phyloP scores from a whole-genome alignment of 1,139 yeast genomes.

The Candida sanyaensis region DNA sequence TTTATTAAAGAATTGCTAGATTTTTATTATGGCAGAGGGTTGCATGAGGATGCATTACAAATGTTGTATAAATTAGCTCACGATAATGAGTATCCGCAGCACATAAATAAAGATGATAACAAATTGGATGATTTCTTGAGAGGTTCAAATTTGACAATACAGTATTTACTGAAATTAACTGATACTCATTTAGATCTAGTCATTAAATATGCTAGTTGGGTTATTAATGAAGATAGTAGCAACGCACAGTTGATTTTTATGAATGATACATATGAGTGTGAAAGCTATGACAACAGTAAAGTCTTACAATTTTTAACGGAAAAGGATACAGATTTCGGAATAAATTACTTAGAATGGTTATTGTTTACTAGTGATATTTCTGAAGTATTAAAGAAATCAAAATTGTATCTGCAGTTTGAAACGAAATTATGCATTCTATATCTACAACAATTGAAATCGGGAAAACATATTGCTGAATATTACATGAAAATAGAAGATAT shows the following conservation, averaged over 20 bases:
- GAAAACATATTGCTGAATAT: slow-evolving; percentile 15
- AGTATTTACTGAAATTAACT: slow-evolving; percentile 65
- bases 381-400: slow-evolving; percentile 34
- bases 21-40: slow-evolving; percentile 64
- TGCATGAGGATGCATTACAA: slow-evolving; percentile 69
- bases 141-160: slow-evolving; percentile 55
- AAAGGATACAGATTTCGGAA: slow-evolving; percentile 36
- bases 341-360: slow-evolving; percentile 63
- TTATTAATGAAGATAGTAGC: slow-evolving; percentile 34
- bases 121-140: slow-evolving; percentile 26
- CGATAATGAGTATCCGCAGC: slow-evolving; percentile 21
- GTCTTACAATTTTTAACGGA: slow-evolving; percentile 49
- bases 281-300: slow-evolving; percentile 52
- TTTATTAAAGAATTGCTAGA: slow-evolving; percentile 74
- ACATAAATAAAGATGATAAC: slow-evolving; percentile 15
- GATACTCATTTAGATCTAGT: slow-evolving; percentile 54
- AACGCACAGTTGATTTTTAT: slow-evolving; percentile 56
- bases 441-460: slow-evolving; percentile 34
- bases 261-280: slow-evolving; percentile 66
- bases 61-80: slow-evolving; percentile 49
- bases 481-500: slow-evolving; percentile 41
- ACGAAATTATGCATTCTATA: slow-evolving; percentile 62
- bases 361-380: slow-evolving; percentile 47
- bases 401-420: slow-evolving; percentile 33
- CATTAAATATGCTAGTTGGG: slow-evolving; percentile 59